Conservation (phyloP, 306 rosid genomes). For the Castanopsis chinensis region DNA sequence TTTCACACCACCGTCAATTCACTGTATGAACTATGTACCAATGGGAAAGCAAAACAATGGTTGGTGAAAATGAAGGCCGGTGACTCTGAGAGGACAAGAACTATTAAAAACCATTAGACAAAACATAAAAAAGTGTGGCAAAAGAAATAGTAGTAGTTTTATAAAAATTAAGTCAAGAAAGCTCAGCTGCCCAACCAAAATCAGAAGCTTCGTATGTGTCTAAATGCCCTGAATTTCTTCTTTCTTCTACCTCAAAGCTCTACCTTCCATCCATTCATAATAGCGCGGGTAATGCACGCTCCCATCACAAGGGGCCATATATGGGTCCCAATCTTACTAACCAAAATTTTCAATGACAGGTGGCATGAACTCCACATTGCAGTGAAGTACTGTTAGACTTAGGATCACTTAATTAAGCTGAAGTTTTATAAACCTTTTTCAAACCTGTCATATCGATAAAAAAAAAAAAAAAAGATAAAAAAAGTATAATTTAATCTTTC, state of each 20-base stretch:
- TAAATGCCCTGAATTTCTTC: constrained; percentile 28
- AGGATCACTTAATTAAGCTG: too few species aligned
- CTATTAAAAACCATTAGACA: neutral
- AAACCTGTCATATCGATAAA: too few species aligned
- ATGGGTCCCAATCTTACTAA: neutral
- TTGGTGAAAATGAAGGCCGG: constrained; percentile 4
- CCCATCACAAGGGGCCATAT: neutral
- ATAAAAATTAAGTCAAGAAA: constrained; percentile 38
- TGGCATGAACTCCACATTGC: too few species aligned
- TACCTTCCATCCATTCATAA: neutral
- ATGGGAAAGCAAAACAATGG: constrained; percentile 17
- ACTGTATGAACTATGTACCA: neutral
- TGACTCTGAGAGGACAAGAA: constrained; percentile 15
- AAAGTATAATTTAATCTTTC: too few species aligned
- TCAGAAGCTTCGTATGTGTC: constrained; percentile 25
- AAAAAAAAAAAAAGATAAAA: fast-evolving
- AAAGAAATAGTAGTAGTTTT: neutral
- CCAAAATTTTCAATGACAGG: too few species aligned
- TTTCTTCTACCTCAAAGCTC: neutral
- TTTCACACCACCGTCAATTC: neutral
- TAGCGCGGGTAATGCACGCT: constrained; percentile 10
- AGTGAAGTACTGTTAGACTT: too few species aligned
- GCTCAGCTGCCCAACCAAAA: constrained; percentile 31
- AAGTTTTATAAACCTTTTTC: too few species aligned
- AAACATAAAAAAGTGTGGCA: neutral